Evolutionary conservation across 345 rosid genomes (phyloP).

Genomic region (Gossypium stocksii): DNA sequence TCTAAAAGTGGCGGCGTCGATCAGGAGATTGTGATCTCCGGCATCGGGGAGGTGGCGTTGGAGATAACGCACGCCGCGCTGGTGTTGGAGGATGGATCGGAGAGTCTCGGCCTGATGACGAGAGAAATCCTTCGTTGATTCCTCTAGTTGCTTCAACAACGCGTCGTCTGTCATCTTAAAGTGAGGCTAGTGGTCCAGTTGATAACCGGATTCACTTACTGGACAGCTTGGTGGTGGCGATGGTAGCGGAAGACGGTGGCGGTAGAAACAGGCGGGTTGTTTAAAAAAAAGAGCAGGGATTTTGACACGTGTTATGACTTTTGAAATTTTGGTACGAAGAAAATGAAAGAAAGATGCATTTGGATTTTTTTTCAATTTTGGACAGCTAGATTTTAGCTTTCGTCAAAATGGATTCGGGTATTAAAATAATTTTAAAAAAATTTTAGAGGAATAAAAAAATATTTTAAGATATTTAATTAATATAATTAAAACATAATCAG

Average conservation of each 20-base stretch:
- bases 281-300: background rate
- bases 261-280: background rate
- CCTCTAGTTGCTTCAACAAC: constrained; percentile 35
- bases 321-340: background rate
- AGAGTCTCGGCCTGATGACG: constrained; percentile 39
- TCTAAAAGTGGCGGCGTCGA: constrained; percentile 30
- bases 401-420: too few relatives aligned
- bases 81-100: constrained; percentile 40
- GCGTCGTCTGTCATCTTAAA: constrained; percentile 22
- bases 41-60: constrained; percentile 23
- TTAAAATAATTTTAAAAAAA: too few relatives aligned
- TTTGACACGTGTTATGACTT: background rate
- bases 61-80: constrained; percentile 34
- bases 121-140: constrained; percentile 28
- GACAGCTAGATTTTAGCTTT: background rate
- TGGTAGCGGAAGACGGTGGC: background rate
- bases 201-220: background rate
- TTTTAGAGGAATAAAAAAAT: too few relatives aligned
- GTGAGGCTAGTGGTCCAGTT: background rate
- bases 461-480: too few relatives aligned
- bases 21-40: background rate
- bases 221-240: background rate
- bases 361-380: background rate
- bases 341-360: background rate
- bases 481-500: too few relatives aligned